These are phyloP conservation scores for Acanthochlamys bracteata DNA, from an alignment of 106 monocot genomes.

Conservation along the genomic window DNA sequence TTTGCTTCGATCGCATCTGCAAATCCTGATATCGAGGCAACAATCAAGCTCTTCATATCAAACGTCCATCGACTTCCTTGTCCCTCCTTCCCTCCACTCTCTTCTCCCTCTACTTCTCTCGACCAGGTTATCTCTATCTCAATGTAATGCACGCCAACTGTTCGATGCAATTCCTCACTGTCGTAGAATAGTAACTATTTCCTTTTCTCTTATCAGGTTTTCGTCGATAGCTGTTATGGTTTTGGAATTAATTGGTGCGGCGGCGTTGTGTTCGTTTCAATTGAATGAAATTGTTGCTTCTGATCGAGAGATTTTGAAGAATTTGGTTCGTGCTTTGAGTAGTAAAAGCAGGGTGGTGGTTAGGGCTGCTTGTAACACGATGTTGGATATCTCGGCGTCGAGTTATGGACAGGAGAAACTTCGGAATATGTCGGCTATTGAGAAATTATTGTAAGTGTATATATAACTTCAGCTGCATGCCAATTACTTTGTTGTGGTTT, in stretches of 20 bases:
- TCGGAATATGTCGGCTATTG: slow-evolving; percentile 17
- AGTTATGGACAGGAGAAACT: slow-evolving; percentile 34
- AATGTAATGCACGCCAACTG: not conserved
- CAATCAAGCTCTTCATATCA: not conserved
- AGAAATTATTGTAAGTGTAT: slow-evolving; percentile 52
- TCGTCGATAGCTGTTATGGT: slow-evolving; percentile 25
- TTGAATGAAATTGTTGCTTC: slow-evolving; percentile 26
- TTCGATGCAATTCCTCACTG: too few relatives aligned
- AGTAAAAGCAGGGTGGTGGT: slow-evolving; percentile 12
- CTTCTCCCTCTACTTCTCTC: slow-evolving; percentile 43
- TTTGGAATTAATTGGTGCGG: slow-evolving; percentile 39
- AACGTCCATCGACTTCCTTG: slow-evolving; percentile 6
- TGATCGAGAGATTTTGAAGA: slow-evolving; percentile 21
- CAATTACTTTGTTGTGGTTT: not conserved
- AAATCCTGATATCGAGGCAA: slow-evolving; percentile 7
- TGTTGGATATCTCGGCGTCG: slow-evolving; percentile 56
- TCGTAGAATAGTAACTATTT: too few relatives aligned
- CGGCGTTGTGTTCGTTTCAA: slow-evolving; percentile 35
- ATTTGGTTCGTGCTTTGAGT: slow-evolving; percentile 29
- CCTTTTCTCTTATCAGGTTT: slow-evolving; percentile 20
- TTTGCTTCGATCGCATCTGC: slow-evolving; percentile 17
- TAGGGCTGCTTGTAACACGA: slow-evolving; percentile 36
- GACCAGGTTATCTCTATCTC: slow-evolving; percentile 9
- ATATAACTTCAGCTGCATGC: not conserved
- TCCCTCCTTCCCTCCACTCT: slow-evolving; percentile 23